Base-by-base conservation (phyloP, 495 filamentous ascomycete genomes). In the Penicillium salamii region DNA sequence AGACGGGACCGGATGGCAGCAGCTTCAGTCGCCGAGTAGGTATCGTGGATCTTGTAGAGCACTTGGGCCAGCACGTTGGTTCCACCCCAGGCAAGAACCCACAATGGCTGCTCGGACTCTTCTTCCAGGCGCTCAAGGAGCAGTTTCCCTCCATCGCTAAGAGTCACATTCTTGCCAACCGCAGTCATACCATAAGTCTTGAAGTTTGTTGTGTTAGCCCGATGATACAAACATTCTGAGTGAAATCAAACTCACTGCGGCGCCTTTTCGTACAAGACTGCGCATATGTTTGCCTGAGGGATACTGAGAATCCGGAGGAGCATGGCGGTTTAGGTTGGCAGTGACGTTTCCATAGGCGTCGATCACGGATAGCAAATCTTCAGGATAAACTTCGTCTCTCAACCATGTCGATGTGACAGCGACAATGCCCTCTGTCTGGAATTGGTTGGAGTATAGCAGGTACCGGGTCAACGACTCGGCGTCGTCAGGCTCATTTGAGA, bases 71-170 rank as follows among this genome's bases (percentile, higher is more conserved):
- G 66, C 7, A 68, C 63, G 43, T 78, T 78, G 14, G 71, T 69
- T 28, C 76, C 75, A 12, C 72, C 75, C 76, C 76, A 78, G 49
- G 61, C 55, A 5, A 73, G 69, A 17, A 78, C 55, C 68, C 70
- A 78, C 3, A 78, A 59, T 13, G 69, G 68, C 31, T 65, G 50
- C 3, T 61, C 50, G 23, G 55, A 54, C 11, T 54, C 33, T 24
- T 43, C 38, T 29, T 65, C 35, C 39, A 75, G 40, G 36, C 66
- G 49, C 18, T 68, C 44, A 20, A 70, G 54, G n/a, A 78, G 68
- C 3, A 72, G 57, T 42, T 70, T 53, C n/a, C 51, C 69, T 20
- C 72, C 70, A 23, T 67, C 63, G 41, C 69, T 68, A 14, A 70
- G 56, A 23, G 62, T 54, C 12, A 58, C 57, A 36, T 59, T 35